Evolutionary conservation across 306 rosid species (phyloP), one percentile per base, ranked within the genome.

Genomic region (Leucaena leucocephala): DNA sequence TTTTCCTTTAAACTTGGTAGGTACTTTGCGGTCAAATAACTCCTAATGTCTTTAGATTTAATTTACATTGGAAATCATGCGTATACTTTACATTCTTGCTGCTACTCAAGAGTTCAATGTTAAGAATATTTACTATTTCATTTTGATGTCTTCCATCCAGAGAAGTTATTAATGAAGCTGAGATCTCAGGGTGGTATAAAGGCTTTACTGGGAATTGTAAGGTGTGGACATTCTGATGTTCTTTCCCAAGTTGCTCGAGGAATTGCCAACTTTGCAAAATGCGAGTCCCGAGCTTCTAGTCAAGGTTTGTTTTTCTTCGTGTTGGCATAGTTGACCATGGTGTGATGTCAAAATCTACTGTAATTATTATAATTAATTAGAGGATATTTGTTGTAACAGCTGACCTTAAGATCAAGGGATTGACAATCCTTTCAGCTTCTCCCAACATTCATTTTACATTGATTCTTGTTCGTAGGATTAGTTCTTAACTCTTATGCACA

Each of bases 181-280:
- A 89, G 94, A 85, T 86, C 96, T 52, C 98, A 96, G 84, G 99
- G 99, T 62, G 98, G 98, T 77, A 87, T 96, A 34, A 96, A 90
- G 89, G 99, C 97, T 59, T 85, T 96, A 85, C 85, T 96, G 40
- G 99, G 98, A 84, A 93, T 96, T 42, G 99, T 93, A 68, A 88
- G 99, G 87, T 93, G 98, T 76, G 97, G 96, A 61, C 99, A 96
- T 83, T 93, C 99, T 14, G 98, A 96, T 76, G 99, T 95, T 79
- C 98, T 95, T 84, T 89, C 99, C 76, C 99, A 96, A 88, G 96
- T 96, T 61, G 98, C 99, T 45, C 88, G 98, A 74, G 99, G 99
- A 79, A 91, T 96, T 14, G 99, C 99, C 4, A 96, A 96, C 88
- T 96, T 93, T 39, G 99, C 99, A 48, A 96, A 96, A 84, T 96